Percentiles rank a stretch among this genome's conserved stretches.
These are phyloP conservation scores for Didymella keratinophila DNA, from an alignment of 2,329 filamentous ascomycete species.

Conservation along the genomic window DNA sequence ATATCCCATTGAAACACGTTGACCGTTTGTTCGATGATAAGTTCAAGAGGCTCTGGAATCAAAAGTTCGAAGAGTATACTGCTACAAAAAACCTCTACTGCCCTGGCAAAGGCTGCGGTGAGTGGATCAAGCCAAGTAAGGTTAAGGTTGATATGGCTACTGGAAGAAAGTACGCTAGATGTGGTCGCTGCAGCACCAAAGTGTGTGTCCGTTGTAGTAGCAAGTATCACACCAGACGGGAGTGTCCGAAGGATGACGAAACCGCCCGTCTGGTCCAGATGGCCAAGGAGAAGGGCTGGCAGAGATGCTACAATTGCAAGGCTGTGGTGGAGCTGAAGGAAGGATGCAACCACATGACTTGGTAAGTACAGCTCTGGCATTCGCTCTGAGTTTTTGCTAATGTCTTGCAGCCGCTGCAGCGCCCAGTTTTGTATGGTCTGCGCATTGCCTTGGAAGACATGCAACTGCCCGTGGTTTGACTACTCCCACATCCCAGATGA, in stretches of 20 bases:
- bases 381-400: slow-evolving; percentile 21
- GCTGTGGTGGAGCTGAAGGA: slow-evolving; percentile 79
- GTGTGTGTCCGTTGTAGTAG: slow-evolving; percentile 78
- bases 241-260: slow-evolving; percentile 77
- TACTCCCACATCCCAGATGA: slow-evolving; percentile 60
- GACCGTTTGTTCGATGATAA: slow-evolving; percentile 74
- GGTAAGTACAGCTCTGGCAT: slow-evolving; percentile 59
- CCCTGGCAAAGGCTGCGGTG: slow-evolving; percentile 73
- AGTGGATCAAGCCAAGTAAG: slow-evolving; percentile 79
- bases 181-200: slow-evolving; percentile 74
- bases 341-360: slow-evolving; percentile 89
- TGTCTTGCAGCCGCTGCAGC: slow-evolving; percentile 69
- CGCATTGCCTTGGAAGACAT: slow-evolving; percentile 81
- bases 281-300: slow-evolving; percentile 74
- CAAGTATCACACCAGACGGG: slow-evolving; percentile 71
- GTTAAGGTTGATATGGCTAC: slow-evolving; percentile 63
- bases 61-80: slow-evolving; percentile 78
- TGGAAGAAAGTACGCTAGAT: slow-evolving; percentile 71
- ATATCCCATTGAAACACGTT: slow-evolving; percentile 78
- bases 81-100: slow-evolving; percentile 81
- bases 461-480: slow-evolving; percentile 83
- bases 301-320: slow-evolving; percentile 77
- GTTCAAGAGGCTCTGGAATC: slow-evolving; percentile 83
- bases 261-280: slow-evolving; percentile 69
- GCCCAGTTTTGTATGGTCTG: slow-evolving; percentile 91